A percentile compares a stretch with the other conserved stretches of the same genome.
Conservation (phyloP, 2,329 filamentous ascomycete species). For the Apiospora aurea region DNA sequence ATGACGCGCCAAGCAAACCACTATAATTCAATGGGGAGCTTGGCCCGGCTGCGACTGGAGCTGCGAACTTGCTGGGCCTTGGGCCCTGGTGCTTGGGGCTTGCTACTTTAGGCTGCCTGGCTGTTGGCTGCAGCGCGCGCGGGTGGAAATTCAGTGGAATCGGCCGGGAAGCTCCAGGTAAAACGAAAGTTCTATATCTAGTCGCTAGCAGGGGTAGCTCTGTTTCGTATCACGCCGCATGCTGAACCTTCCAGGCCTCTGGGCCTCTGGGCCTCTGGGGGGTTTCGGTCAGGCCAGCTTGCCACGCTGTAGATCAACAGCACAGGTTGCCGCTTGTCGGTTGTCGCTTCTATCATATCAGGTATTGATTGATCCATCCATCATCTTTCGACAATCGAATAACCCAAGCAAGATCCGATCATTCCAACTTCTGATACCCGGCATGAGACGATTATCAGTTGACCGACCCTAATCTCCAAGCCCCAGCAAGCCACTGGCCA, state of each 20-base stretch:
- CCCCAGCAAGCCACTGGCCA: neutral
- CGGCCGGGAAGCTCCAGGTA: constrained; percentile 1
- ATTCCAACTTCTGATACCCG: neutral
- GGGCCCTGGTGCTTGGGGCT: too few species aligned
- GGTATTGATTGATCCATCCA: too few species aligned
- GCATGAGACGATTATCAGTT: constrained; percentile 20
- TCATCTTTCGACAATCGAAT: neutral
- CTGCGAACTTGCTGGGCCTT: neutral
- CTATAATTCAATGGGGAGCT: neutral
- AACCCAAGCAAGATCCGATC: neutral
- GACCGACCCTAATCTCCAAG: neutral
- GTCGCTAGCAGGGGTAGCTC: constrained; percentile 6
- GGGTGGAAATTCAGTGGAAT: constrained; percentile 13
- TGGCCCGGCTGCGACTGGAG: neutral
- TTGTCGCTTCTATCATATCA: neutral
- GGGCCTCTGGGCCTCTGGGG: neutral
- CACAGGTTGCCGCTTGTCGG: neutral
- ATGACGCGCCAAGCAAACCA: neutral
- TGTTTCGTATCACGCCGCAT: constrained; percentile 15
- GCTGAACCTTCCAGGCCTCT: neutral
- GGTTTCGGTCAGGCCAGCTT: neutral
- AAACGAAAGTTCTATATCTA: neutral
- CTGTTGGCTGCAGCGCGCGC: neutral
- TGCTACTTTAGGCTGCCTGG: too few species aligned
- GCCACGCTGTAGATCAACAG: neutral